These are phyloP conservation scores for Fusarium decemcellulare DNA, from an alignment of 2,329 filamentous ascomycete species.

Conservation along the genomic window DNA sequence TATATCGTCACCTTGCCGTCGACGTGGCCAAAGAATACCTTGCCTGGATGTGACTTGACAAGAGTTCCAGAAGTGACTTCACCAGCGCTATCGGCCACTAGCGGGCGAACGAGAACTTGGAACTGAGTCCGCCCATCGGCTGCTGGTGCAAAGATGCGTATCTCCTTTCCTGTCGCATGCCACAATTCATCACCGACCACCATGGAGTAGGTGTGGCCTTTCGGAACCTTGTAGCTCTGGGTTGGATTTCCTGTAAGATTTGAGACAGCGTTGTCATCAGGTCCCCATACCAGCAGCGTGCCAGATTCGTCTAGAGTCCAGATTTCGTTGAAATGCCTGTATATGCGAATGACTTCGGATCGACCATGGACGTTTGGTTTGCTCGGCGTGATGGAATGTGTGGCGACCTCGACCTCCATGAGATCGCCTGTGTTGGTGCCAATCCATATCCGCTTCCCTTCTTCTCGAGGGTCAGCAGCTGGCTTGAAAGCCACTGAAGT, in stretches of 20 bases:
- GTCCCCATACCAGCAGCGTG: constrained; percentile 88
- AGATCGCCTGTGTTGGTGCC: constrained; percentile 91
- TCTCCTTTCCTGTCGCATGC: constrained; percentile 89
- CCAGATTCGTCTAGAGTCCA: constrained; percentile 96
- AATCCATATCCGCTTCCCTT: constrained; percentile 88
- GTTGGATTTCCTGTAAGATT: constrained; percentile 79
- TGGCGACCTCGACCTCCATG: constrained; percentile 86
- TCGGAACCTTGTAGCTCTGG: constrained; percentile 83
- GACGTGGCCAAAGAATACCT: constrained; percentile 90
- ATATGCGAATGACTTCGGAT: constrained; percentile 86
- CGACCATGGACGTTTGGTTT: constrained; percentile 82
- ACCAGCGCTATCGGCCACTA: constrained; percentile 80
- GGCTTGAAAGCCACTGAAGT: constrained; percentile 90
- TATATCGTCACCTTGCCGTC: constrained; percentile 98
- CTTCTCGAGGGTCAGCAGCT: constrained; percentile 80
- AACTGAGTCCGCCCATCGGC: constrained; percentile 78
- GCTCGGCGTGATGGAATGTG: constrained; percentile 77
- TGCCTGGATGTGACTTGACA: constrained; percentile 80
- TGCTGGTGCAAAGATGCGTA: constrained; percentile 86
- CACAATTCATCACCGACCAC: constrained; percentile 88
- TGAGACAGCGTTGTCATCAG: constrained; percentile 79
- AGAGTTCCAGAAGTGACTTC: constrained; percentile 90
- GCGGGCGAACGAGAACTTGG: constrained; percentile 79
- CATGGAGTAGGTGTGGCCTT: constrained; percentile 89
- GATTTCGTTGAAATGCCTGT: constrained; percentile 88